Evolutionary conservation across 2,329 filamentous ascomycete genomes (phyloP).

Genomic region (Fusarium burgessii): DNA sequence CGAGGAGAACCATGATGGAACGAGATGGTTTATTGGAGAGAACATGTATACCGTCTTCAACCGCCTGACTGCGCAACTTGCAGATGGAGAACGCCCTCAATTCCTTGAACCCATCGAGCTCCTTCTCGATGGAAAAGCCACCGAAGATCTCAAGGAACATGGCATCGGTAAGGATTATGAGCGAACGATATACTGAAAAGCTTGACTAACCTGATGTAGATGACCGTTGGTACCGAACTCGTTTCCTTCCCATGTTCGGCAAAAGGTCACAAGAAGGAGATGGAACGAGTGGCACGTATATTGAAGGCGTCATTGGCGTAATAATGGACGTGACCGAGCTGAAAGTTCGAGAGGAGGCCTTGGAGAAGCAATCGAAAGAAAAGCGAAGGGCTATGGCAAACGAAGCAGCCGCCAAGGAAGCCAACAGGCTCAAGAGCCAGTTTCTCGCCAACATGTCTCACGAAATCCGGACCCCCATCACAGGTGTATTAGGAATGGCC

Average conservation of each 20-base stretch:
- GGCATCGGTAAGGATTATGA: slow-evolving; percentile 58
- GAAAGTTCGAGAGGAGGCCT: slow-evolving; percentile 59
- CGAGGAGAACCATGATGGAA: slow-evolving; percentile 55
- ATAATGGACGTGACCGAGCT: slow-evolving; percentile 83
- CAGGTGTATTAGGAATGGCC: slow-evolving; percentile 83
- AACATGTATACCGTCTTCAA: slow-evolving; percentile 75
- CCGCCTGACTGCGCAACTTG: slow-evolving; percentile 57
- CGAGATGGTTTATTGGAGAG: slow-evolving; percentile 67
- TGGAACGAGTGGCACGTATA: slow-evolving; percentile 58
- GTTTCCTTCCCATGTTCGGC: slow-evolving; percentile 74
- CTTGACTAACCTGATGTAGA: slow-evolving; percentile 51
- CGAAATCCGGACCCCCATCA: slow-evolving; percentile 82
- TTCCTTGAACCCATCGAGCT: slow-evolving; percentile 71
- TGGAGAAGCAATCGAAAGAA: slow-evolving; percentile 74
- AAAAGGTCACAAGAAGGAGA: slow-evolving; percentile 66
- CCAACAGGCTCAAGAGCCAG: slow-evolving; percentile 82
- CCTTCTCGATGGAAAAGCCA: slow-evolving; percentile 70
- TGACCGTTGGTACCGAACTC: slow-evolving; percentile 76
- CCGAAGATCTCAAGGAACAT: slow-evolving; percentile 74
- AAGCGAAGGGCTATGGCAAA: slow-evolving; percentile 79
- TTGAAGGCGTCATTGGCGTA: slow-evolving; percentile 82
- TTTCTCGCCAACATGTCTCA: slow-evolving; percentile 88
- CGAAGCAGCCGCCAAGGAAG: slow-evolving; percentile 82
- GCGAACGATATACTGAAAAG: neutral
- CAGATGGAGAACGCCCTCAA: slow-evolving; percentile 57